These are phyloP conservation scores for Neofusicoccum kwambonambiense DNA, from an alignment of 2,329 filamentous ascomycete genomes.

Conservation along the genomic window DNA sequence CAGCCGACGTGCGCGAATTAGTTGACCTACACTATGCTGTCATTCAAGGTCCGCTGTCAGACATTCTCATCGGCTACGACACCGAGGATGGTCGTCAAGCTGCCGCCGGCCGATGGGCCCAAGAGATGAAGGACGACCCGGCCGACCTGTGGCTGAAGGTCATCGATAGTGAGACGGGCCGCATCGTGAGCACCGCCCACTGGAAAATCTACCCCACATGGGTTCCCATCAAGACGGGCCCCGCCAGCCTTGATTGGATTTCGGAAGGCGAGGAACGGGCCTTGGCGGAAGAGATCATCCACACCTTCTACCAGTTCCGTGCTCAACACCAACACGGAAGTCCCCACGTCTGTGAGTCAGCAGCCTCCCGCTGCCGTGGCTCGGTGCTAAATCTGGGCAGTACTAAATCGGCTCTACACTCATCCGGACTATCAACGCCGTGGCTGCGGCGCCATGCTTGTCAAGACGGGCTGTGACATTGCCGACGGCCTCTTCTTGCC, in stretches of 20 bases:
- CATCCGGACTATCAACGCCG: conserved; percentile 37
- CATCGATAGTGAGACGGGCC: conserved; percentile 24
- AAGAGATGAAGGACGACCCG: conserved; percentile 23
- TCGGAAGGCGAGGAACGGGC: background rate
- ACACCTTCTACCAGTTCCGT: background rate
- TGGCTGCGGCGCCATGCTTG: conserved; percentile 37
- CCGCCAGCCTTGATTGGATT: background rate
- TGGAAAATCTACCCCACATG: conserved; percentile 28
- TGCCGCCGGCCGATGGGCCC: conserved; percentile 19
- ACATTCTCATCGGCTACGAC: conserved; percentile 17
- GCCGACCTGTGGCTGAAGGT: conserved; percentile 32
- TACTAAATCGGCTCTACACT: conserved; percentile 36
- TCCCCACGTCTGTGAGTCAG: conserved; percentile 8
- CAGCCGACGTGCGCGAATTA: conserved; percentile 20
- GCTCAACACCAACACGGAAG: conserved; percentile 13
- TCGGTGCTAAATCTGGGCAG: conserved; percentile 20
- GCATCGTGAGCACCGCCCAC: conserved; percentile 30
- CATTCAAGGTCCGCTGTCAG: conserved; percentile 12
- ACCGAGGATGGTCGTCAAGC: conserved; percentile 7
- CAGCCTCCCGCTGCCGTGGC: background rate
- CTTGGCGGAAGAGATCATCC: background rate
- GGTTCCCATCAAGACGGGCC: conserved; percentile 12
- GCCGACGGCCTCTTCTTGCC: conserved; percentile 31
- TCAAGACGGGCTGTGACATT: conserved; percentile 39
- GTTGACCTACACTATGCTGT: conserved; percentile 18